Evolutionary conservation across 2,329 filamentous ascomycete genomes (phyloP).

Genomic region (Falciphora oryzae): DNA sequence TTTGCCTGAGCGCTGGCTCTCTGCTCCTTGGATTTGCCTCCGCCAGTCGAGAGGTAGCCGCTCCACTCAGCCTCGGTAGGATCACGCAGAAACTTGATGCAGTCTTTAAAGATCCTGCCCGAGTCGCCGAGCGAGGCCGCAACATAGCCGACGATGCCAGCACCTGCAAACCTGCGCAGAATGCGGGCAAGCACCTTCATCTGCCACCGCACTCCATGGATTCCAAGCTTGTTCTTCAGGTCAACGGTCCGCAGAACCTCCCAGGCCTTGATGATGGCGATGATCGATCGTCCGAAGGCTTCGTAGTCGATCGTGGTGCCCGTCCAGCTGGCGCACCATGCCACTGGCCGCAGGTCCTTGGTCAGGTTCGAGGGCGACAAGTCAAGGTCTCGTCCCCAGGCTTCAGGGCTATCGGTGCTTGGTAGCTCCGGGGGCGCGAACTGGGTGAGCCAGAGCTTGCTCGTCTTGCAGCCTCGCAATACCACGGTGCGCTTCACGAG

Average conservation of each 20-base stretch:
- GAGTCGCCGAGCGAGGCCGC: slow-evolving; percentile 46
- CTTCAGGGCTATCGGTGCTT: slow-evolving; percentile 22
- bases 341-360: slow-evolving; percentile 45
- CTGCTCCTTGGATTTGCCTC: slow-evolving; percentile 11
- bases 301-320: slow-evolving; percentile 53
- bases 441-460: slow-evolving; percentile 54
- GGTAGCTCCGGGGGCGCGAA: slow-evolving; percentile 43
- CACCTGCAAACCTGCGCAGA: slow-evolving; percentile 50
- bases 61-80: slow-evolving; percentile 52
- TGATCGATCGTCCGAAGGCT: slow-evolving; percentile 49
- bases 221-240: slow-evolving; percentile 51
- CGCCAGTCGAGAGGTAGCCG: slow-evolving; percentile 43
- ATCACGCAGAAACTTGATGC: slow-evolving; percentile 52
- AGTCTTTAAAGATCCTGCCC: slow-evolving; percentile 52
- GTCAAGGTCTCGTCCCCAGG: slow-evolving; percentile 20
- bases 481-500: slow-evolving; percentile 56
- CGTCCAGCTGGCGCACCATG: slow-evolving; percentile 52
- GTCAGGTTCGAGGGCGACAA: slow-evolving; percentile 26
- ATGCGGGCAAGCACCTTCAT: slow-evolving; percentile 56
- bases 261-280: slow-evolving; percentile 53
- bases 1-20: not conserved
- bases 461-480: slow-evolving; percentile 53
- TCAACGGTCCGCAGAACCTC: slow-evolving; percentile 53
- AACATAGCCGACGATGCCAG: slow-evolving; percentile 50
- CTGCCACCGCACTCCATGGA: slow-evolving; percentile 48